phyloP scores from a whole-genome alignment of 1,284 basidiomycete species.

The Moesziomyces parantarcticus region DNA sequence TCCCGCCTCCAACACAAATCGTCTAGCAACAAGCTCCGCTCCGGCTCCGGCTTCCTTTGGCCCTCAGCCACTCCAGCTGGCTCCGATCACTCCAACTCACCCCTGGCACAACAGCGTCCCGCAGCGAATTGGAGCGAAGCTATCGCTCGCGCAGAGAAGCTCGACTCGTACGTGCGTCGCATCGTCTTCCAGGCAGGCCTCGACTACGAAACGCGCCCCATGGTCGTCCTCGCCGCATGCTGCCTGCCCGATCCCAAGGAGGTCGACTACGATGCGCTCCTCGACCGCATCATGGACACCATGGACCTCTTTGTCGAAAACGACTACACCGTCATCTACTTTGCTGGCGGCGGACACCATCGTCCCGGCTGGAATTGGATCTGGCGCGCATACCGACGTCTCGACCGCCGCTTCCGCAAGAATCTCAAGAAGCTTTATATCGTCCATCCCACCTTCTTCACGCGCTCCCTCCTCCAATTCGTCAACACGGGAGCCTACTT shows the following conservation, averaged over 20 bases:
- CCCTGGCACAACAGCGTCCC: constrained; percentile 16
- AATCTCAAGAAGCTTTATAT: constrained; percentile 86
- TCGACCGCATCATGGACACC: constrained; percentile 69
- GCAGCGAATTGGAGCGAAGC: constrained; percentile 63
- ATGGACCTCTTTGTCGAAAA: constrained; percentile 72
- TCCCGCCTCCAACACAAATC: constrained; percentile 37
- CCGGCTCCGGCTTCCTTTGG: constrained; percentile 41
- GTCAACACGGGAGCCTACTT: constrained; percentile 85
- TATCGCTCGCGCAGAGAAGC: constrained; percentile 43
- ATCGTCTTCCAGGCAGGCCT: constrained; percentile 87
- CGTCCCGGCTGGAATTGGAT: constrained; percentile 87
- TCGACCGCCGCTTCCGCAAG: constrained; percentile 75
- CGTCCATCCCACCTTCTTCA: constrained; percentile 85
- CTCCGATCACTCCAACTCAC: constrained; percentile 1
- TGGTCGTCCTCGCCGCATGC: constrained; percentile 81
- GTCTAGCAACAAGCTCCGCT: constrained; percentile 25
- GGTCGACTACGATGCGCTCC: constrained; percentile 80
- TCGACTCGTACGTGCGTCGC: constrained; percentile 75
- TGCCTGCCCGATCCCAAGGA: constrained; percentile 78
- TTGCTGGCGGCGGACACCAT: constrained; percentile 80
- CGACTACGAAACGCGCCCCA: constrained; percentile 87
- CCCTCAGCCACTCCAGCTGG: constrained; percentile 2
- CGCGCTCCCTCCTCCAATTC: constrained; percentile 75
- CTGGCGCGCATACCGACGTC: constrained; percentile 78
- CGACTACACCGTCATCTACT: constrained; percentile 85